Conservation (phyloP, 1,284 basidiomycete genomes). For the Moniliella sp. region DNA sequence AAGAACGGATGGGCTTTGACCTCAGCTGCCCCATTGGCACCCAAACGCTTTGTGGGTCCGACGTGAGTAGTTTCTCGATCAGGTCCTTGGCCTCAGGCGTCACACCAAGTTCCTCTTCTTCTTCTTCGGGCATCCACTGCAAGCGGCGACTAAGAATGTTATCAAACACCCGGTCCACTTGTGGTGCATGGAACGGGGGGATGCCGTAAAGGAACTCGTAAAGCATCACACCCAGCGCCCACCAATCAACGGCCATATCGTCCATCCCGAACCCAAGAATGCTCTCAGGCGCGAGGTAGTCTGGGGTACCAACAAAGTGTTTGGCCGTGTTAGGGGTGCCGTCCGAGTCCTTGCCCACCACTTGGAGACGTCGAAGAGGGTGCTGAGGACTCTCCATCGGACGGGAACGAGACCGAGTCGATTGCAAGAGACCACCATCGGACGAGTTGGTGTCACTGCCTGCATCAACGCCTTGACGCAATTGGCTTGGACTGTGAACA, state of each 20-base stretch:
- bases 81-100: slow-evolving; percentile 71
- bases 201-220: slow-evolving; percentile 95
- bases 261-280: slow-evolving; percentile 87
- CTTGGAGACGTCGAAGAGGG: slow-evolving; percentile 5
- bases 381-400: slow-evolving; percentile 17
- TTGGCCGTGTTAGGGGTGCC: slow-evolving; percentile 33
- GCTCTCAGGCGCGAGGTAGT: slow-evolving; percentile 86
- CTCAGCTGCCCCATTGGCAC: slow-evolving; percentile 68
- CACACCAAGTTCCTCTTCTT: slow-evolving; percentile 71
- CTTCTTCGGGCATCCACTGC: too few species aligned
- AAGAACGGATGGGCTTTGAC: slow-evolving; percentile 84
- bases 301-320: slow-evolving; percentile 73
- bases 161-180: slow-evolving; percentile 89
- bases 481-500: too few species aligned
- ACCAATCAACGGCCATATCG: slow-evolving; percentile 93
- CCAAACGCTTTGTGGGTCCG: slow-evolving; percentile 61
- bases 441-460: slow-evolving; percentile 20
- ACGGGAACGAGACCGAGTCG: too few species aligned
- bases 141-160: slow-evolving; percentile 90
- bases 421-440: slow-evolving; percentile 5
- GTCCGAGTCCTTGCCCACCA: slow-evolving; percentile 42
- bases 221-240: slow-evolving; percentile 91
- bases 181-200: slow-evolving; percentile 90
- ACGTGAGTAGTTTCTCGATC: slow-evolving; percentile 65
- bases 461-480: too few species aligned